These are phyloP conservation scores for Anisodus tanguticus DNA, from an alignment of 257 asterid genomes.

Conservation along the genomic window DNA sequence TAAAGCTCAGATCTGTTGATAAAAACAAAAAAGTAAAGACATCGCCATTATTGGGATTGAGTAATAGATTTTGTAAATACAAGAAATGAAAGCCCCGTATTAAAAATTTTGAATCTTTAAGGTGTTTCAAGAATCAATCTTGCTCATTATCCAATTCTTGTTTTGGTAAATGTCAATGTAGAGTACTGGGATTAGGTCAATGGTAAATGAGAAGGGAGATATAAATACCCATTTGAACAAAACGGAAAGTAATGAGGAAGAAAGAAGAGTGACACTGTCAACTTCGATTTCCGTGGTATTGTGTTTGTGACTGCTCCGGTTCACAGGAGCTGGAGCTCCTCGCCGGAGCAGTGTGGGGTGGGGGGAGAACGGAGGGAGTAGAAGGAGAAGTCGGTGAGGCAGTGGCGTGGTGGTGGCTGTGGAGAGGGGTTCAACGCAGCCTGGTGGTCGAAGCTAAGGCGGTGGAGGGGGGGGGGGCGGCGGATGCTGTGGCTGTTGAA, in stretches of 20 bases:
- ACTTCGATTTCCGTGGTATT: slow-evolving; percentile 61
- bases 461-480: too few species aligned
- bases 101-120: slow-evolving; percentile 25
- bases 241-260: slow-evolving; percentile 53
- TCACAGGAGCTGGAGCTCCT: too few species aligned
- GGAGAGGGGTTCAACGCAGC: too few species aligned
- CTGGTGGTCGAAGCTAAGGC: too few species aligned
- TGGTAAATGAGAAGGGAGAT: slow-evolving; percentile 48
- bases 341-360: too few species aligned
- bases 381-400: too few species aligned
- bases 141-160: slow-evolving; percentile 38
- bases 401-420: too few species aligned
- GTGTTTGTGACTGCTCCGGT: slow-evolving; percentile 53
- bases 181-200: slow-evolving; percentile 54
- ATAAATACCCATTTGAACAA: slow-evolving; percentile 47
- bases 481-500: too few species aligned
- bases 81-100: neutral
- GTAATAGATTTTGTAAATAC: slow-evolving; percentile 39
- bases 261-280: slow-evolving; percentile 64
- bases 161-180: slow-evolving; percentile 27
- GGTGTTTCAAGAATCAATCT: slow-evolving; percentile 35
- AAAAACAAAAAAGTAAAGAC: too few species aligned
- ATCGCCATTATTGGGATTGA: slow-evolving; percentile 48
- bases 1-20: too few species aligned
- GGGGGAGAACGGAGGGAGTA: too few species aligned